Percentiles rank a stretch among this genome's conserved stretches.
phyloP scores from a whole-genome alignment of 2,329 filamentous ascomycete genomes.

The Stagonosporopsis tanaceti region DNA sequence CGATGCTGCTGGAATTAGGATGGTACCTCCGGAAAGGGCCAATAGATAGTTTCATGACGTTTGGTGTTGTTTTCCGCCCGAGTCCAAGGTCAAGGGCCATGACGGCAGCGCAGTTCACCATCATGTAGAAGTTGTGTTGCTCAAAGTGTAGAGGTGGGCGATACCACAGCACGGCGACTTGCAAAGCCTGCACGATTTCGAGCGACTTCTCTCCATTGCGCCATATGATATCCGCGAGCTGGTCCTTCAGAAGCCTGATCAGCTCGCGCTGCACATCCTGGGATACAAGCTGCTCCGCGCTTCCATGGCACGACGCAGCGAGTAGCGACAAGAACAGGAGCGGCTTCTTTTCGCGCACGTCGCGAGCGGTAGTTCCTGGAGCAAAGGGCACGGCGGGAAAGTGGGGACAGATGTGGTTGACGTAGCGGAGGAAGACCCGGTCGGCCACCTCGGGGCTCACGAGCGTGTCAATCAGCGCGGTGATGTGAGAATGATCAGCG shows the following conservation, averaged over 20 bases:
- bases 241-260: constrained; percentile 73
- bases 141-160: constrained; percentile 83
- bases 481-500: constrained; percentile 50
- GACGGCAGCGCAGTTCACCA: constrained; percentile 80
- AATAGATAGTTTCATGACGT: constrained; percentile 47
- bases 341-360: constrained; percentile 66
- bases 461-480: constrained; percentile 53
- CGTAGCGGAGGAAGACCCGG: constrained; percentile 66
- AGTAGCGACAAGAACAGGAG: constrained; percentile 67
- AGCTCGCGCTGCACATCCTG: constrained; percentile 68
- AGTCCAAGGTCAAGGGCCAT: constrained; percentile 87
- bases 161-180: constrained; percentile 83
- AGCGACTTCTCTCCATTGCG: constrained; percentile 80
- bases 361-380: constrained; percentile 60
- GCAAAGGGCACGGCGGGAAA: constrained; percentile 68
- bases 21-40: constrained; percentile 45
- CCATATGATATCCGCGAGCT: constrained; percentile 77
- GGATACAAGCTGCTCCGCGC: constrained; percentile 52
- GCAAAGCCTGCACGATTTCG: constrained; percentile 81
- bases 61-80: constrained; percentile 63
- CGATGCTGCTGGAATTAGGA: constrained; percentile 61
- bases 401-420: constrained; percentile 61
- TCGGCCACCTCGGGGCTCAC: constrained; percentile 61
- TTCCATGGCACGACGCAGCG: constrained; percentile 60
- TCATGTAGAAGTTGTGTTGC: constrained; percentile 88